phyloP scores from a whole-genome alignment of 1,139 yeast genomes.

The Zygotorulaspora mrakii region DNA sequence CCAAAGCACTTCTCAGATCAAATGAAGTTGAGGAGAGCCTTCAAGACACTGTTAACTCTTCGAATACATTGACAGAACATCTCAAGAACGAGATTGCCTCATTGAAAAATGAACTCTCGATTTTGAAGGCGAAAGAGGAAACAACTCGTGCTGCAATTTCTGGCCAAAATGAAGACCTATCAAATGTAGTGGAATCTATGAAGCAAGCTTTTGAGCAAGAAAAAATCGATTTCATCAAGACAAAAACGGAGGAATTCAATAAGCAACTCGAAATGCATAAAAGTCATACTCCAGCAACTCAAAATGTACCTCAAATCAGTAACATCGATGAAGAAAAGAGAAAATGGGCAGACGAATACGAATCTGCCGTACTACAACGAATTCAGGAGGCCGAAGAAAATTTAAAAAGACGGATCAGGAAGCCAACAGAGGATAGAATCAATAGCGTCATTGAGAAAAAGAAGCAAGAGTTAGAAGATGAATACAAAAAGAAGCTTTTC shows the following conservation, averaged over 20 bases:
- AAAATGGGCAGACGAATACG: slow-evolving; percentile 32
- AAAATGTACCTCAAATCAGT: slow-evolving; percentile 2
- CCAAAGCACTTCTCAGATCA: slow-evolving; percentile 18
- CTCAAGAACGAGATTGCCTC: slow-evolving; percentile 17
- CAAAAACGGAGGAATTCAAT: slow-evolving; percentile 23
- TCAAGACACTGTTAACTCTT: slow-evolving; percentile 13
- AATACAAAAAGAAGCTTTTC: slow-evolving; percentile 25
- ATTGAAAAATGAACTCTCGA: slow-evolving; percentile 17
- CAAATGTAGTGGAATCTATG: slow-evolving; percentile 27
- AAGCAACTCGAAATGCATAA: slow-evolving; percentile 21
- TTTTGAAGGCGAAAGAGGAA: slow-evolving; percentile 14
- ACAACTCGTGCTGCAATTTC: slow-evolving; percentile 4
- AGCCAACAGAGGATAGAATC: slow-evolving; percentile 34
- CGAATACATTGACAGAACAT: slow-evolving; percentile 13
- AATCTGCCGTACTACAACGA: slow-evolving; percentile 23
- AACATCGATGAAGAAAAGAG: slow-evolving; percentile 18
- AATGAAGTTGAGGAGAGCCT: slow-evolving; percentile 21
- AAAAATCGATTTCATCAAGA: slow-evolving; percentile 19
- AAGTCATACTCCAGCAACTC: slow-evolving; percentile 18
- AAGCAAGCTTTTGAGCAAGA: slow-evolving; percentile 28
- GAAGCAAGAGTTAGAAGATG: slow-evolving; percentile 26
- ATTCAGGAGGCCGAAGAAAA: slow-evolving; percentile 34
- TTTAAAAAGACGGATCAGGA: slow-evolving; percentile 31
- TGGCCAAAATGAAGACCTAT: slow-evolving; percentile 18
- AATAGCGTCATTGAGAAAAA: slow-evolving; percentile 28